phyloP scores from a whole-genome alignment of 805 yeast species.

The Myxozyma kluyveri region DNA sequence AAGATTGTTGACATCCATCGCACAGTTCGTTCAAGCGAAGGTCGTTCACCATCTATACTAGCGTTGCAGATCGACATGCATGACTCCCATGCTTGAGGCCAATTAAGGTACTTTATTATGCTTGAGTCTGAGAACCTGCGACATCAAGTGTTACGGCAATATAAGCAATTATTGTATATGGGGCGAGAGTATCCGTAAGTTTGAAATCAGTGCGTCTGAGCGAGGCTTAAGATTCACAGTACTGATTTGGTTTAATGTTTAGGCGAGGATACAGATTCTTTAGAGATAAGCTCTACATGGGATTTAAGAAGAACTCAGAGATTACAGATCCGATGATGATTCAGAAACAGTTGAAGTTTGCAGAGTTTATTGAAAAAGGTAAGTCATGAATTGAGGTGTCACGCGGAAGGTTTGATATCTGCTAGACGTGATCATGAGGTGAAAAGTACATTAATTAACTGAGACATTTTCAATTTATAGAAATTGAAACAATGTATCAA shows the following conservation, averaged over 20 bases:
- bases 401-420: too few relatives aligned
- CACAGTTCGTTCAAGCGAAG: too few relatives aligned
- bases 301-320: conserved; percentile 35
- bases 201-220: not conserved
- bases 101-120: too few relatives aligned
- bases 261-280: conserved; percentile 37
- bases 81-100: too few relatives aligned
- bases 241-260: too few relatives aligned
- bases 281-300: conserved; percentile 34
- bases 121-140: conserved; percentile 14
- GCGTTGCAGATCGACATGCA: too few relatives aligned
- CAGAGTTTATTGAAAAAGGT: conserved; percentile 40
- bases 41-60: too few relatives aligned
- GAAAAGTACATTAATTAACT: not conserved
- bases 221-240: too few relatives aligned
- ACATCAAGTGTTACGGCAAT: conserved; percentile 24
- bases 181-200: conserved; percentile 42
- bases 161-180: conserved; percentile 42
- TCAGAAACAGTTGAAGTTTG: conserved; percentile 36
- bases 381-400: too few relatives aligned
- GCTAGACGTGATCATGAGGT: too few relatives aligned
- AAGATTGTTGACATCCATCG: too few relatives aligned
- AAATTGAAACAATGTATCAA: conserved; percentile 40
- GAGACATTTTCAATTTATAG: too few relatives aligned
- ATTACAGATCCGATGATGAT: conserved; percentile 33